A percentile compares a stretch with the other conserved stretches of the same genome.
phyloP scores from a whole-genome alignment of 805 yeast species.

The Torulaspora microellipsoides region DNA sequence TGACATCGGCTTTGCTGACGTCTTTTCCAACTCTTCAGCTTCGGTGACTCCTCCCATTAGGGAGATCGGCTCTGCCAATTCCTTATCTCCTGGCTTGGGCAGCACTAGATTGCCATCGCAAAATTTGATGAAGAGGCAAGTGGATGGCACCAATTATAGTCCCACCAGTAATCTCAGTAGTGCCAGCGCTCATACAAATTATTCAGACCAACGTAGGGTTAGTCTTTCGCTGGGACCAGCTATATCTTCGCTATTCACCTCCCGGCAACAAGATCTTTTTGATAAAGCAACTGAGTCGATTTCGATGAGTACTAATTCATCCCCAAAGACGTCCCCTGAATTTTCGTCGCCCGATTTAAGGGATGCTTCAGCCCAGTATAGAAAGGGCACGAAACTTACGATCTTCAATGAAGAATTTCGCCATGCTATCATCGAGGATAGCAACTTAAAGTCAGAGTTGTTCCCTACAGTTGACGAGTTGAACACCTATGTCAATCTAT shows the following conservation, averaged over 20 bases:
- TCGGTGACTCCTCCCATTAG: conserved; percentile 7
- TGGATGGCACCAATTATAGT: conserved; percentile 3
- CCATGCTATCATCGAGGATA: conserved; percentile 46
- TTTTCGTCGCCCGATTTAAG: conserved; percentile 7
- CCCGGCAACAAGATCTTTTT: conserved; percentile 62
- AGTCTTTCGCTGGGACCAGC: conserved; percentile 15
- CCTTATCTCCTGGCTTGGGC: conserved; percentile 2
- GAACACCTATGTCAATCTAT: conserved; percentile 70
- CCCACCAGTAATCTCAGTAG: conserved; percentile 14
- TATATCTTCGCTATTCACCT: conserved; percentile 51
- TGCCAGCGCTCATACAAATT: conserved; percentile 3
- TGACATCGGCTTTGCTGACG: conserved; percentile 50
- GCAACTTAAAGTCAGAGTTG: conserved; percentile 51
- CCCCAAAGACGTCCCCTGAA: conserved; percentile 10
- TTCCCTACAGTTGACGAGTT: conserved; percentile 75
- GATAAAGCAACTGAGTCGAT: conserved; percentile 36
- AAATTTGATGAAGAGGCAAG: background rate
- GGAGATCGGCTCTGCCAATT: conserved; percentile 1
- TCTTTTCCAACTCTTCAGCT: conserved; percentile 7
- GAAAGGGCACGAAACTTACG: conserved; percentile 11
- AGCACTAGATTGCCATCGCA: conserved; percentile 3
- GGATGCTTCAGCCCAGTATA: conserved; percentile 10
- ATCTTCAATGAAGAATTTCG: conserved; percentile 51
- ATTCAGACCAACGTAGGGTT: conserved; percentile 3
- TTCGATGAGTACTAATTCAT: conserved; percentile 6